phyloP scores from a whole-genome alignment of 2,329 filamentous ascomycete species.

The Fusarium lateritium region DNA sequence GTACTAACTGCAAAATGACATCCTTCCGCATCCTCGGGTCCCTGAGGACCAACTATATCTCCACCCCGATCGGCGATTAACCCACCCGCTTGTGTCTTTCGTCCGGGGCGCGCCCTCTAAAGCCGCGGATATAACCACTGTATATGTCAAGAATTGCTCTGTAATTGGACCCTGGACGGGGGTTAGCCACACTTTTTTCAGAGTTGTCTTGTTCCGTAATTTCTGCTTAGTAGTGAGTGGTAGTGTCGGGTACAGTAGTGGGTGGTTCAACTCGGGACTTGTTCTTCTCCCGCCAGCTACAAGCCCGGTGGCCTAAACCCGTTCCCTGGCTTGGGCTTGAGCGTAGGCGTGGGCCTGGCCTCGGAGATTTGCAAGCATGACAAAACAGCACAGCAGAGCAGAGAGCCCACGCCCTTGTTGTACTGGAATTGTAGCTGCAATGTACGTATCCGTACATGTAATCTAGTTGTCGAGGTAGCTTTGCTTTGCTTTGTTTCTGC shows the following conservation, averaged over 20 bases:
- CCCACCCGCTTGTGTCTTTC: constrained; percentile 27
- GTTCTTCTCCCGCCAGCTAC: constrained; percentile 3
- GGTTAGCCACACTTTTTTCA: constrained; percentile 9
- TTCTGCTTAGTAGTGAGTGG: constrained; percentile 18
- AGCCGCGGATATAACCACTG: constrained; percentile 37
- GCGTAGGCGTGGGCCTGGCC: background rate
- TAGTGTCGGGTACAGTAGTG: background rate
- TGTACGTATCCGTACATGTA: constrained; percentile 3
- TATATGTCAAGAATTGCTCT: constrained; percentile 14
- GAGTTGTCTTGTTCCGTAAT: background rate
- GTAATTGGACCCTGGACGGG: constrained; percentile 23
- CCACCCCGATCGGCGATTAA: constrained; percentile 46
- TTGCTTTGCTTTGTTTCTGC: constrained; percentile 4
- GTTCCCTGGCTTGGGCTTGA: background rate
- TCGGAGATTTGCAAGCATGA: constrained; percentile 51
- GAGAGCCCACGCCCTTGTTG: constrained; percentile 36
- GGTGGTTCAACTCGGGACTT: constrained; percentile 8
- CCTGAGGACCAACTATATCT: constrained; percentile 17
- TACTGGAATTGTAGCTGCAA: constrained; percentile 13
- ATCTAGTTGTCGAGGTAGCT: background rate
- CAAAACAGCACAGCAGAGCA: constrained; percentile 24
- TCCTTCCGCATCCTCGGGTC: constrained; percentile 32
- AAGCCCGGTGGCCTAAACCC: constrained; percentile 12
- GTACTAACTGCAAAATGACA: constrained; percentile 27
- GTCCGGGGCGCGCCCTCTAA: constrained; percentile 41